phyloP scores from a whole-genome alignment of 352 stramenopile genomes.

The Thalassiosira hispida region DNA sequence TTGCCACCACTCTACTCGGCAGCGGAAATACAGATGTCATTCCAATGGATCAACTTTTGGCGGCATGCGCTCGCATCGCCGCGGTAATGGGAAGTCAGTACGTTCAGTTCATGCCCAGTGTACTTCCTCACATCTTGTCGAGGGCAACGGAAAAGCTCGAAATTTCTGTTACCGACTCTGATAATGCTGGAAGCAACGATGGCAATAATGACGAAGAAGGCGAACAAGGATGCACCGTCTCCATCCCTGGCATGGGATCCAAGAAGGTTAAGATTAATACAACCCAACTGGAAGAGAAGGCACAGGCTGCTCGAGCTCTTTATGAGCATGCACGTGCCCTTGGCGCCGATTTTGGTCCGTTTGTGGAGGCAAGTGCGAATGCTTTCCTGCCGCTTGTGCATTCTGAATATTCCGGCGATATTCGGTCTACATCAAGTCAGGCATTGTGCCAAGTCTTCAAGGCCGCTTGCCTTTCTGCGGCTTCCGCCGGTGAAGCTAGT shows the following conservation, averaged over 20 bases:
- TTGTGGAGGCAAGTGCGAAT: conserved; percentile 53
- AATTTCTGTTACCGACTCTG: conserved; percentile 65
- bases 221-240: conserved; percentile 69
- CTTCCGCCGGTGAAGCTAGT: conserved; percentile 15
- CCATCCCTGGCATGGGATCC: conserved; percentile 70
- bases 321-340: conserved; percentile 76
- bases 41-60: conserved; percentile 72
- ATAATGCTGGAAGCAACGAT: conserved; percentile 32
- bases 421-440: conserved; percentile 67
- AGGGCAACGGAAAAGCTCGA: conserved; percentile 57
- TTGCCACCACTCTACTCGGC: conserved; percentile 55
- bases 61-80: conserved; percentile 75
- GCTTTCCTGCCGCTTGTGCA: conserved; percentile 66
- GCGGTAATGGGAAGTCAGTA: conserved; percentile 71
- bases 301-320: conserved; percentile 63
- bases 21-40: conserved; percentile 36
- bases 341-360: conserved; percentile 68
- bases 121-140: conserved; percentile 70
- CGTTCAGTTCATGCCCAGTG: conserved; percentile 58
- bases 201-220: conserved; percentile 51
- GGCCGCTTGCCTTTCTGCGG: conserved; percentile 50
- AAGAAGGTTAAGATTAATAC: conserved; percentile 82
- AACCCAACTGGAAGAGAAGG: conserved; percentile 77
- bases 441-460: conserved; percentile 78
- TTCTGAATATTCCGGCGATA: conserved; percentile 77